Percentiles rank a stretch among this genome's conserved stretches.
phyloP scores from a whole-genome alignment of 768 basidiomycete species.

The Lenzites betulinus region DNA sequence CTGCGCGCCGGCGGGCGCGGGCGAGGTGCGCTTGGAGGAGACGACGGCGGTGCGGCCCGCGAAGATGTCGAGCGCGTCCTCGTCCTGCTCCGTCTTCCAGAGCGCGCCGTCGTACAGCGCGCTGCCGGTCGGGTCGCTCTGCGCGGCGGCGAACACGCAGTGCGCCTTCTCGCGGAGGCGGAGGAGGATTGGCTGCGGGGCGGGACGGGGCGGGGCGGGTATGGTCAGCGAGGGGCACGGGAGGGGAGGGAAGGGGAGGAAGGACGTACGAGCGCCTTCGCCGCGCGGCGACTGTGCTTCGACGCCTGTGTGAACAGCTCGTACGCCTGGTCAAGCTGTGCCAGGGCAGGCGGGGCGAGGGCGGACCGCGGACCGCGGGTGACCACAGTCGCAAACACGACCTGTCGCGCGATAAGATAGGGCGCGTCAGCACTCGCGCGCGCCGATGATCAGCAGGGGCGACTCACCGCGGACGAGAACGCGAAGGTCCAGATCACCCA shows the following conservation, averaged over 20 bases:
- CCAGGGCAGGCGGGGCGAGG: conserved; percentile 65
- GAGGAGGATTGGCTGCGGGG: conserved; percentile 54
- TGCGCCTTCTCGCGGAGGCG: conserved; percentile 69
- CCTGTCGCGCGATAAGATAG: conserved; percentile 54
- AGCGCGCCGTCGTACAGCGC: conserved; percentile 39
- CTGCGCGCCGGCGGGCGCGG: conserved; percentile 11
- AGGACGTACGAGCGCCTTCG: conserved; percentile 57
- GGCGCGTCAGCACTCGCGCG: conserved; percentile 49
- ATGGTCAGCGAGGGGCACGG: not conserved
- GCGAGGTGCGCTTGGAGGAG: conserved; percentile 43
- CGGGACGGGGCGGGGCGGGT: not conserved
- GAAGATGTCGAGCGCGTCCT: conserved; percentile 71
- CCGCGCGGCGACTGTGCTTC: conserved; percentile 57
- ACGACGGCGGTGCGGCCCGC: conserved; percentile 68
- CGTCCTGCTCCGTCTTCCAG: conserved; percentile 57
- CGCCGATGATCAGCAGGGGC: not conserved
- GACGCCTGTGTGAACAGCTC: conserved; percentile 67
- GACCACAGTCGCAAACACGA: conserved; percentile 79
- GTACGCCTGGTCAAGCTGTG: conserved; percentile 68
- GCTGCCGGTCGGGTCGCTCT: conserved; percentile 35
- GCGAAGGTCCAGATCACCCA: conserved; percentile 67
- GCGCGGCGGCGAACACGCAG: conserved; percentile 48
- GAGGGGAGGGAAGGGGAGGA: not conserved
- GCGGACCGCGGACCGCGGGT: conserved; percentile 71
- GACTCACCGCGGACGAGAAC: conserved; percentile 40